Conservation (phyloP, 2,329 filamentous ascomycete species). For the Cladorrhinum sp. region DNA sequence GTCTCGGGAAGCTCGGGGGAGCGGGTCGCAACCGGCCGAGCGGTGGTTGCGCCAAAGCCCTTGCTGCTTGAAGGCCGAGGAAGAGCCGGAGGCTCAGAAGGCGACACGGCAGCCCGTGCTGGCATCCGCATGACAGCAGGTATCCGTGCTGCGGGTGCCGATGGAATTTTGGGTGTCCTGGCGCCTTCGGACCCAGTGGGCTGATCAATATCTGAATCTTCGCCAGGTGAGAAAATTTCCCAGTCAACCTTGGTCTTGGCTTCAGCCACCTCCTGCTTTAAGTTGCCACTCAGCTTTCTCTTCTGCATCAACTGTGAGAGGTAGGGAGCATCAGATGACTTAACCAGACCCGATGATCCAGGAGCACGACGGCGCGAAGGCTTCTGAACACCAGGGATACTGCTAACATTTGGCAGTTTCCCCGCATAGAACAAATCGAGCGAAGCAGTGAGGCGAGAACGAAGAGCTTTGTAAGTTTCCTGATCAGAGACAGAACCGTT, state of each 20-base stretch:
- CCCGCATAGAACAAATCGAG: constrained; percentile 51
- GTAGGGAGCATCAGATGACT: constrained; percentile 60
- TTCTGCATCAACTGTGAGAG: constrained; percentile 63
- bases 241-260: constrained; percentile 53
- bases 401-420: constrained; percentile 47
- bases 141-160: constrained; percentile 32
- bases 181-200: constrained; percentile 26
- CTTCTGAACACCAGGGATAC: constrained; percentile 39
- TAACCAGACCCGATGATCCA: constrained; percentile 40
- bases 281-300: constrained; percentile 59
- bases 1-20: constrained; percentile 26
- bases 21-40: constrained; percentile 41
- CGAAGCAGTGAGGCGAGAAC: constrained; percentile 53
- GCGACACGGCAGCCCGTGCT: constrained; percentile 54
- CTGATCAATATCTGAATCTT: constrained; percentile 51
- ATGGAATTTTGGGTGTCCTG: constrained; percentile 16
- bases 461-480: constrained; percentile 49
- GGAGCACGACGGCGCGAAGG: constrained; percentile 24
- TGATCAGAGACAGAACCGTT: constrained; percentile 53
- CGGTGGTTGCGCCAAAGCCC: constrained; percentile 39
- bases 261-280: constrained; percentile 56
- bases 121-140: constrained; percentile 57
- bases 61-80: constrained; percentile 57
- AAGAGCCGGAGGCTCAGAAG: constrained; percentile 40
- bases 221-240: constrained; percentile 47